These are phyloP conservation scores for Pichia sp. DNA, from an alignment of 1,139 yeast genomes.

Conservation along the genomic window DNA sequence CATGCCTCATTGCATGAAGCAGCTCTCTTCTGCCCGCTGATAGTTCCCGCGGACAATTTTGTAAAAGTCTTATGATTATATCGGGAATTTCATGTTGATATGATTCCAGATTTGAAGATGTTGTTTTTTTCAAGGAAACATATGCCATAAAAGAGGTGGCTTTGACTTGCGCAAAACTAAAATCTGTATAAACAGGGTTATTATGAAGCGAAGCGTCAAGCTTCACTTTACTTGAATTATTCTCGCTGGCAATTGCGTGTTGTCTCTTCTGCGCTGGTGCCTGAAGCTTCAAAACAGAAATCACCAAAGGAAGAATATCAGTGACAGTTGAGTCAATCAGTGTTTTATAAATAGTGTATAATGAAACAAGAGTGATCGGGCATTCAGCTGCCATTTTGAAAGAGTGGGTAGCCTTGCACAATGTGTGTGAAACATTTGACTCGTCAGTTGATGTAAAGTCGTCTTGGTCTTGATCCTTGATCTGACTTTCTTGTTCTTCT, in stretches of 20 bases:
- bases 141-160: conserved; percentile 95
- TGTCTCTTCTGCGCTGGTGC: conserved; percentile 69
- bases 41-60: conserved; percentile 95
- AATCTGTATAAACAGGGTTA: conserved; percentile 78
- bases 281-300: conserved; percentile 66
- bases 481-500: neutral
- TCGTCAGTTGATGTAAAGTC: conserved; percentile 30
- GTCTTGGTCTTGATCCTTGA: conserved; percentile 23
- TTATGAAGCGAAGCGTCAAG: conserved; percentile 66
- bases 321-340: conserved; percentile 68
- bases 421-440: conserved; percentile 29
- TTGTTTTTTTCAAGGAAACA: conserved; percentile 77
- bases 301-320: conserved; percentile 71
- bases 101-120: conserved; percentile 52
- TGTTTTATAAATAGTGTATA: conserved; percentile 80
- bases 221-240: conserved; percentile 44
- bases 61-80: conserved; percentile 72
- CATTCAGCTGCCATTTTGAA: conserved; percentile 93
- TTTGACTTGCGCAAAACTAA: conserved; percentile 91
- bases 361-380: conserved; percentile 91
- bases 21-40: conserved; percentile 90
- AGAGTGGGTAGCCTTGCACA: conserved; percentile 59
- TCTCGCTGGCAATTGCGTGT: conserved; percentile 49
- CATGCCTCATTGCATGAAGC: conserved; percentile 90
- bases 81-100: conserved; percentile 78